Evolutionary conservation across 257 asterid genomes (phyloP), one percentile per base, ranked within the genome.

Genomic region (Paulownia fortunei): DNA sequence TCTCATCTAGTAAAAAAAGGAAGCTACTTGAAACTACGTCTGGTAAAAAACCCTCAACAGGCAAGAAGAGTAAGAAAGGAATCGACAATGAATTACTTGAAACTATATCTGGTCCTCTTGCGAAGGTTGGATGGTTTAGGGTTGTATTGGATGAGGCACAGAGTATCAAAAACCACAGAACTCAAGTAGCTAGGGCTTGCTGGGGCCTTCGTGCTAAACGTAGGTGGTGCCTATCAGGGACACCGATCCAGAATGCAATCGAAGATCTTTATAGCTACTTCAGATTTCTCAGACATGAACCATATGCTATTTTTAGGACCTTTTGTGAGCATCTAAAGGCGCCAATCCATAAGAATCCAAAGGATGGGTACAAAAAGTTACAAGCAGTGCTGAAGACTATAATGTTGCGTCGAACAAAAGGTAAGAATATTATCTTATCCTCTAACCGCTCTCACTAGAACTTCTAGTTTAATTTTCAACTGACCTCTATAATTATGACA

Each of bases 191-290:
- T 68, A 88, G 99, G 90, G 98, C 99, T 58, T 96, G 99, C 83
- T 96, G 99, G 98, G 99, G 97, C 68, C 98, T 96, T 52, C 98
- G 97, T 74, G 97, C 99, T 81, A 96, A 96, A 87, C 96, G 97
- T 11, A 87, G 99, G 78, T 96, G 99, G 99, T 96, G 99, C 85
- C 87, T 96, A 69, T 96, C 98, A 0, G 99, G 99, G 76, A 96
- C 99, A 24, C 99, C 99, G 3, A 90, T 96, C 77, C 98, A 93
- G 83, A 96, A 96, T 77, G 87, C 97, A 44, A 84, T 96, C 26
- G 98, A 96, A 63, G 99, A 96, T 86, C 96, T 93, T 58, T 96
- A 93, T 82, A 96, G 99, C 89, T 93, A 96, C 84, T 96, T 96
- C 83, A 90, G 99, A 81, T 96, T 96, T 87, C 98, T 96, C 77